Percentiles rank a stretch among this genome's conserved stretches.
These are phyloP conservation scores for Pholiota molesta DNA, from an alignment of 768 basidiomycete genomes.

Conservation along the genomic window DNA sequence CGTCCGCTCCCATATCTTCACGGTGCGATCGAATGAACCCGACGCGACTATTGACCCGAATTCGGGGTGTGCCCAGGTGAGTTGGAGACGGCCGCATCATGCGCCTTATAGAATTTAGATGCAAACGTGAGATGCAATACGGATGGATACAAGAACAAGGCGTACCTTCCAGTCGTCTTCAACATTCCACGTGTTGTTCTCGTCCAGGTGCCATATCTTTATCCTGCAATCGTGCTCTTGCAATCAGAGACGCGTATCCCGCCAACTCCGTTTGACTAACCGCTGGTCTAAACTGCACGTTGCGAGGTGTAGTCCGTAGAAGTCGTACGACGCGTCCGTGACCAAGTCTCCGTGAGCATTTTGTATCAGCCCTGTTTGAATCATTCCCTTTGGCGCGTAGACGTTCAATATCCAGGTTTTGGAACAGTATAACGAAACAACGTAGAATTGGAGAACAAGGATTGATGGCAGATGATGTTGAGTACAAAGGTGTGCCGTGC, in stretches of 20 bases:
- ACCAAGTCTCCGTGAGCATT: conserved; percentile 81
- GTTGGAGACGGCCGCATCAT: conserved; percentile 86
- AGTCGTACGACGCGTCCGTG: conserved; percentile 89
- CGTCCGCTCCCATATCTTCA: conserved; percentile 89
- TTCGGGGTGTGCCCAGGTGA: conserved; percentile 93
- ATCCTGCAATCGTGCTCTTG: conserved; percentile 51
- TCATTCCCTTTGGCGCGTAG: conserved; percentile 43
- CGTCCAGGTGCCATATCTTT: conserved; percentile 84
- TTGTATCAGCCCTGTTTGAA: conserved; percentile 79
- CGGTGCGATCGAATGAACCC: conserved; percentile 87
- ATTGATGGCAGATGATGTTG: too few species aligned
- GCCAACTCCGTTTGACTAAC: conserved; percentile 38
- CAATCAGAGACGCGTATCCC: conserved; percentile 14
- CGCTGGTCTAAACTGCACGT: conserved; percentile 85
- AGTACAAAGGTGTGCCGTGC: too few species aligned
- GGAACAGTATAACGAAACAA: too few species aligned
- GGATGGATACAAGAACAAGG: not conserved
- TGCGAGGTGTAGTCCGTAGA: conserved; percentile 82
- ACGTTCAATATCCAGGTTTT: not conserved
- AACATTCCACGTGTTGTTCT: conserved; percentile 75
- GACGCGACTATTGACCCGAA: conserved; percentile 89
- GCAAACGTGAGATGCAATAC: not conserved
- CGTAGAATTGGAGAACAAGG: too few species aligned
- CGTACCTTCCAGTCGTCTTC: conserved; percentile 92
- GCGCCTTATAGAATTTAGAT: conserved; percentile 61